Evolutionary conservation across 2,329 filamentous ascomycete genomes (phyloP), one percentile per base, ranked within the genome.

Genomic region (Pyrenochaeta sp.): DNA sequence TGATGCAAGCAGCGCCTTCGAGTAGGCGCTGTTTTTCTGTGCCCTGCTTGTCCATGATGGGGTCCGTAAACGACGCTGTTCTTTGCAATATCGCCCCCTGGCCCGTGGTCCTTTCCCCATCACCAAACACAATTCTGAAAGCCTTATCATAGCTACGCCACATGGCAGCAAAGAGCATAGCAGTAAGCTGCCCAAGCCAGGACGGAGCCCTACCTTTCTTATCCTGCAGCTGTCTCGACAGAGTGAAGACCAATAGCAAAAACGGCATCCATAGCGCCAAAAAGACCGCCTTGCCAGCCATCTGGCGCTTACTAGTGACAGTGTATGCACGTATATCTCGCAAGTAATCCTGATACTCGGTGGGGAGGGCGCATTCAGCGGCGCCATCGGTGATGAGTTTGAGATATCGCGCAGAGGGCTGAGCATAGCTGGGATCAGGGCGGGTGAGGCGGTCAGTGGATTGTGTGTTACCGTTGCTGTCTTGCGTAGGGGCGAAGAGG

Each of bases 331-430:
- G 83, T 40, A 97, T 81, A 12, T 82, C 77, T 7, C 83, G 78
- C 3, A 99, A 82, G 73, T 93, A 96, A 1, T 79, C 78, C 64
- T 87, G 87, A 70, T 97, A 99, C 49, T 90, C 87, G 4, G 82
- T 76, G 0, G 95, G 95, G 1, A 99, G 81, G n/a, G 82, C 80
- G 71, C 95, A 90, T 73, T 98, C 92, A 1, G 79, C 78, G 0
- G 91, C 93, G 14, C 95, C 95, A 60, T 89, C 85, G 12, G 83
- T 86, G 64, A 99, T 85, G 45, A 97, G 83, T 56, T 89, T 88
- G 20, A 97, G 79, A 73, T 99, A 98, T 11, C 95, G 87, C 37
- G 86, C 81, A 2, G 91, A 96, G 0, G 95, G 85, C 75, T 97
- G 91, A 0, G 92, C 90, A 67, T 94, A 92, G 51, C 83, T 82